phyloP scores from a whole-genome alignment of 2,329 filamentous ascomycete genomes.

The Colletotrichum trifolii region DNA sequence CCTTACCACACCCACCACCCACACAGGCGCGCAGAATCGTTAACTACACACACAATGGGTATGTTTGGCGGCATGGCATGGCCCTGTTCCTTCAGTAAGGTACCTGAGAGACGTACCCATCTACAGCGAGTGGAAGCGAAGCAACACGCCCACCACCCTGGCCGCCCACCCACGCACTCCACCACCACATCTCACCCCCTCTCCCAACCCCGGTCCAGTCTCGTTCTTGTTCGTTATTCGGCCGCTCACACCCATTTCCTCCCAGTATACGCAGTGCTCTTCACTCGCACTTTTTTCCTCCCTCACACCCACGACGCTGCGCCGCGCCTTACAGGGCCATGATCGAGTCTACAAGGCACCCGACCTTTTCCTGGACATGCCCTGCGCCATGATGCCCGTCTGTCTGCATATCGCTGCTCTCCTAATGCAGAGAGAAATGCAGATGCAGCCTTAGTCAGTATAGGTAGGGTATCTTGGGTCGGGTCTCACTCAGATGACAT shows the following conservation, averaged over 20 bases:
- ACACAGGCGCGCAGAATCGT: not conserved
- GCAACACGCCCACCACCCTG: not conserved
- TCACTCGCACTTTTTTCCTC: constrained; percentile 10
- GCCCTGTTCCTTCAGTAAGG: constrained; percentile 1
- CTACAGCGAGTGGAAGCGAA: not conserved
- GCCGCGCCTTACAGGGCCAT: constrained; percentile 34
- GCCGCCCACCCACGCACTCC: constrained; percentile 20
- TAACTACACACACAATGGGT: not conserved
- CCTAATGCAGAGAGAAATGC: constrained; percentile 37
- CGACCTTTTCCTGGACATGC: constrained; percentile 35
- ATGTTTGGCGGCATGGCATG: not conserved
- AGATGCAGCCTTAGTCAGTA: constrained; percentile 40
- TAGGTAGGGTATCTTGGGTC: not conserved
- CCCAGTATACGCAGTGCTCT: constrained; percentile 3
- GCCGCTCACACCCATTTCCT: constrained; percentile 36
- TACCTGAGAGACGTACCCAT: constrained; percentile 1
- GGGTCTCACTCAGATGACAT: constrained; percentile 36
- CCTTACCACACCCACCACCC: constrained; percentile 8
- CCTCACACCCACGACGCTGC: constrained; percentile 30
- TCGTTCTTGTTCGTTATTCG: constrained; percentile 42
- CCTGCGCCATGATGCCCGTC: constrained; percentile 39
- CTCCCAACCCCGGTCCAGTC: constrained; percentile 22
- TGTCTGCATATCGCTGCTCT: constrained; percentile 32
- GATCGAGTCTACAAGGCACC: constrained; percentile 39
- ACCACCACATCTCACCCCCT: constrained; percentile 13